Evolutionary conservation across 768 basidiomycete species (phyloP).

Genomic region (Wakefieldia striispora): DNA sequence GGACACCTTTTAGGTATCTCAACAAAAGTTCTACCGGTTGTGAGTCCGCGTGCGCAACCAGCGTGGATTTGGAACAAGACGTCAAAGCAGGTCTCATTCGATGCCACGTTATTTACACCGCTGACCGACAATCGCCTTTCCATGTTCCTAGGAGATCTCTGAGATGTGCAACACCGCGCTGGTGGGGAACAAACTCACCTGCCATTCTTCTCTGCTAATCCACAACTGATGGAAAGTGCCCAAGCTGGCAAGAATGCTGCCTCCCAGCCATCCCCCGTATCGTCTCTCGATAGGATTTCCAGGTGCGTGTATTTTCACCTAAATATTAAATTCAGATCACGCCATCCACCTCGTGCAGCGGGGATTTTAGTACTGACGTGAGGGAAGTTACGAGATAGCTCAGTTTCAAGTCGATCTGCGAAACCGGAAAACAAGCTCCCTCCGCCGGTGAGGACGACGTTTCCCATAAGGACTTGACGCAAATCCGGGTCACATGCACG

Average conservation of each 20-base stretch:
- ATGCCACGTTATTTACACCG: constrained; percentile 65
- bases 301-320: constrained; percentile 91
- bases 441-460: constrained; percentile 95
- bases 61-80: background rate
- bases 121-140: constrained; percentile 77
- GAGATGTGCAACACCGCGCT: background rate
- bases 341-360: background rate
- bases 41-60: too few species aligned
- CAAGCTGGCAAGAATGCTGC: constrained; percentile 89
- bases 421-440: constrained; percentile 86
- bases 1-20: background rate
- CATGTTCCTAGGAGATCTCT: constrained; percentile 60
- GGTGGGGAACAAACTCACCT: constrained; percentile 47
- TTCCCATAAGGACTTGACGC: constrained; percentile 84
- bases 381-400: constrained; percentile 71
- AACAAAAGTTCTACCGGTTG: too few species aligned
- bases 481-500: constrained; percentile 89
- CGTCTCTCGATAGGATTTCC: constrained; percentile 87
- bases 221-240: constrained; percentile 98
- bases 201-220: constrained; percentile 93
- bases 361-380: constrained; percentile 53
- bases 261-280: constrained; percentile 94
- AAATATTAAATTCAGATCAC: constrained; percentile 15
- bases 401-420: constrained; percentile 74
- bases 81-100: background rate